Evolutionary conservation across 768 basidiomycete genomes (phyloP).

Genomic region (Hortiboletus campestris): DNA sequence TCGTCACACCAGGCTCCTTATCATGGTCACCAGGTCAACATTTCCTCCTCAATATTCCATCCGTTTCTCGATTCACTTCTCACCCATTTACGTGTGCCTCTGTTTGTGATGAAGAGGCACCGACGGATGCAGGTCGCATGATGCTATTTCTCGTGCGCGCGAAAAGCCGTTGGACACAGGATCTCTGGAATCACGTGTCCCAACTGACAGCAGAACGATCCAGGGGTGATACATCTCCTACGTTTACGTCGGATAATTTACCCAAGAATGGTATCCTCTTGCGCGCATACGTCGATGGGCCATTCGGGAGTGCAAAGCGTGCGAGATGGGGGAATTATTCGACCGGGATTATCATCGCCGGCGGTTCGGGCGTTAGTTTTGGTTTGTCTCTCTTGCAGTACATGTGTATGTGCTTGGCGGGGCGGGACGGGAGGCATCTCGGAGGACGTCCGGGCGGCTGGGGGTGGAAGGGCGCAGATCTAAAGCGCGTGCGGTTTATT

Average conservation of each 20-base stretch:
- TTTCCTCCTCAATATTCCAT: conserved; percentile 65
- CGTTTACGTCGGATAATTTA: conserved; percentile 7
- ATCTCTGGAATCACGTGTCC: conserved; percentile 57
- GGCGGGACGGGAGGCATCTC: conserved; percentile 48
- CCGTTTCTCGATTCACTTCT: conserved; percentile 55
- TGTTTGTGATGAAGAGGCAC: conserved; percentile 48
- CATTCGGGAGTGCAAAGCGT: conserved; percentile 63
- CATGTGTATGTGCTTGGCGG: conserved; percentile 55
- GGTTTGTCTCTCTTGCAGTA: conserved; percentile 66
- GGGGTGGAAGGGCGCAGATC: conserved; percentile 40
- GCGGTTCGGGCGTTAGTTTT: conserved; percentile 77
- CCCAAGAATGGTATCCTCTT: conserved; percentile 51
- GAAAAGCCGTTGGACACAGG: conserved; percentile 65
- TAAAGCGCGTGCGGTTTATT: conserved; percentile 62
- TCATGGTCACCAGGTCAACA: conserved; percentile 80
- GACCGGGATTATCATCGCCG: conserved; percentile 60
- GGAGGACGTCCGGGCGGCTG: conserved; percentile 48
- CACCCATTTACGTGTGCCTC: conserved; percentile 77
- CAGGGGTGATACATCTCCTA: conserved; percentile 22
- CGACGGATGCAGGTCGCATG: conserved; percentile 47
- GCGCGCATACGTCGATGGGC: conserved; percentile 61
- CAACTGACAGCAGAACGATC: conserved; percentile 35
- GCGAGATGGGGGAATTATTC: conserved; percentile 59
- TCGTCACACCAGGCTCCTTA: conserved; percentile 54
- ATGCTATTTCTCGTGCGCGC: conserved; percentile 69